Evolutionary conservation across 1,284 basidiomycete species (phyloP), one percentile per base, ranked within the genome.

Genomic region (Leccinum fallax): DNA sequence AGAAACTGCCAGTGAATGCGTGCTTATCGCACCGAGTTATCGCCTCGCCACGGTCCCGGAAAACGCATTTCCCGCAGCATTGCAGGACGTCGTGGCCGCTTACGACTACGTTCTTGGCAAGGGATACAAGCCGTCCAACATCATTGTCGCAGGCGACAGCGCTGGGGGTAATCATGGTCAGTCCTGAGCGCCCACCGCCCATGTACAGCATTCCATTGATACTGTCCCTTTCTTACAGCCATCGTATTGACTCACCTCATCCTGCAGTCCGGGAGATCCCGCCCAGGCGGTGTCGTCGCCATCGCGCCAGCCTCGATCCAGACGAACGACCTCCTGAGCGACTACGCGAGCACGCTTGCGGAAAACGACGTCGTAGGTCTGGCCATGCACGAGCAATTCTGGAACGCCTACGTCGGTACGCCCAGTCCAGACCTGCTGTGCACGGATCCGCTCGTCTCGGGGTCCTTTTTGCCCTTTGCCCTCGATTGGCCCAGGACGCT

Each of bases 81-180:
- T 75, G 2, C 70, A 75, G 48, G 73, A 72, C 48, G 0, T 71
- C 13, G 34, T 67, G 10, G 63, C 69, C 1, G 69, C 69, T 2
- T 75, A 75, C 36, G 69, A 72, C 38, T 32, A 72, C 21, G 48
- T 75, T 13, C 58, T 74, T 21, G 30, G 26, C 6, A 60, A 63
- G 55, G 71, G 71, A 15, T 72, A 71, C 55, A 32, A 53, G 1
- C 7, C 63, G 3, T 55, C 64, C 3, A 72, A 74, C 19, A 53
- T 68, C 21, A 16, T 61, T 38, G 11, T 72, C 24, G 63, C 58
- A 0, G 71, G 71, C 2, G 71, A 75, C 56, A 75, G 70, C 13
- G 68, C 69, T 1, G 71, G 71, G 0, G 70, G 70, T 0, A 70
- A 67, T 24, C 61, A 64, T 1, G 67, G 71, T 72, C 16, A 16